Evolutionary conservation across 106 monocot genomes (phyloP).

Genomic region (Acanthochlamys bracteata): DNA sequence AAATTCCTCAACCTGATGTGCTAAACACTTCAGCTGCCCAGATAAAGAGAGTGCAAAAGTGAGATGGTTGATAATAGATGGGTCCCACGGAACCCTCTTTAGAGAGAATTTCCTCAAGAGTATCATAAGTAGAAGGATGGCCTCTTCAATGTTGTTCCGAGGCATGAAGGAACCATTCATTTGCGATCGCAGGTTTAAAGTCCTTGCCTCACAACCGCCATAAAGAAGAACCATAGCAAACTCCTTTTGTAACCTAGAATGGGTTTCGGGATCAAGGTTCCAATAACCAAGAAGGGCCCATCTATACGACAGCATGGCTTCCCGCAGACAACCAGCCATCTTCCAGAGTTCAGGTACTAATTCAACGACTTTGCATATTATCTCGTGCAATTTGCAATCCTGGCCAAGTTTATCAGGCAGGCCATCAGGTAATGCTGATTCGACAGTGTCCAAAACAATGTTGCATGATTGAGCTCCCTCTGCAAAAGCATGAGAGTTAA

Average conservation of each 20-base stretch:
- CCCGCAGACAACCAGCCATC: constrained; percentile 39
- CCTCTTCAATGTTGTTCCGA: constrained; percentile 78
- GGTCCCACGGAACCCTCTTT: constrained; percentile 61
- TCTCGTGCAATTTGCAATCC: constrained; percentile 68
- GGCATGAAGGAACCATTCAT: constrained; percentile 65
- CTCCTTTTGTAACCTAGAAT: constrained; percentile 62
- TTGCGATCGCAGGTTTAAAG: constrained; percentile 55
- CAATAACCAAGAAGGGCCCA: constrained; percentile 58
- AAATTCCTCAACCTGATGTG: constrained; percentile 49
- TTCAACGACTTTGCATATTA: constrained; percentile 47
- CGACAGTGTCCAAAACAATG: constrained; percentile 59
- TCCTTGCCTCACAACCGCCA: constrained; percentile 61
- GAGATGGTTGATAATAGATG: constrained; percentile 68
- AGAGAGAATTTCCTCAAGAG: constrained; percentile 50
- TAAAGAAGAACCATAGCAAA: constrained; percentile 90
- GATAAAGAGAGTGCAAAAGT: constrained; percentile 74
- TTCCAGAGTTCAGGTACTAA: constrained; percentile 84
- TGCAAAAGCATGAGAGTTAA: constrained; percentile 18
- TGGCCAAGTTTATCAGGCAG: constrained; percentile 33
- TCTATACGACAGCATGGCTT: constrained; percentile 59
- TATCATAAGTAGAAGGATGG: constrained; percentile 76
- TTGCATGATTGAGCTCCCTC: constrained; percentile 82
- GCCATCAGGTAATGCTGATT: constrained; percentile 60
- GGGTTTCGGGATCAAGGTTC: constrained; percentile 48
- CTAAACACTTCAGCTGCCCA: constrained; percentile 41